These are phyloP conservation scores for Canna indica DNA, from an alignment of 176 grass and related monocot genomes.

Conservation along the genomic window DNA sequence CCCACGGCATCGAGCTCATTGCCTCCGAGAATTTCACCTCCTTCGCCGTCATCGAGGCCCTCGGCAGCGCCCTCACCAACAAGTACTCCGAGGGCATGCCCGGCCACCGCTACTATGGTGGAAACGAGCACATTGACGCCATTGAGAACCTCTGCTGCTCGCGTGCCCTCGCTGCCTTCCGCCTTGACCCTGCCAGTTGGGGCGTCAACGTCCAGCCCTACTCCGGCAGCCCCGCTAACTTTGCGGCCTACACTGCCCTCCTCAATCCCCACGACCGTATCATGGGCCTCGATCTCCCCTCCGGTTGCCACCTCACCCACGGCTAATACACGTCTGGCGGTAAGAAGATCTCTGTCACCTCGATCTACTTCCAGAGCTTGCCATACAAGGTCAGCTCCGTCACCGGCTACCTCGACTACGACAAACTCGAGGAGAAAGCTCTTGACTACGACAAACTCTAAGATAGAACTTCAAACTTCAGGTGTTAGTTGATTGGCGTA, in stretches of 20 bases:
- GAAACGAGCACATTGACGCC: conserved; percentile 15
- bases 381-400: conserved; percentile 17
- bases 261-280: conserved; percentile 17
- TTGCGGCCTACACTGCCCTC: conserved; percentile 14
- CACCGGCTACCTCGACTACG: conserved; percentile 21
- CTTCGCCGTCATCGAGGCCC: conserved; percentile 18
- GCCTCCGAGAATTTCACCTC: conserved; percentile 24
- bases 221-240: conserved; percentile 21
- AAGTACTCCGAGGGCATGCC: conserved; percentile 22
- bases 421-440: conserved; percentile 20
- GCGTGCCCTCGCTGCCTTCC: conserved; percentile 14
- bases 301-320: conserved; percentile 15
- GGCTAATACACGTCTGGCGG: conserved; percentile 12
- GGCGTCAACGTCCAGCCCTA: conserved; percentile 23
- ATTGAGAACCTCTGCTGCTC: conserved; percentile 19
- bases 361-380: conserved; percentile 19
- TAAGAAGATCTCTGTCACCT: conserved; percentile 18
- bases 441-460: no score
- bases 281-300: conserved; percentile 23
- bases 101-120: conserved; percentile 17
- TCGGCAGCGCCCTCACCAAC: conserved; percentile 20
- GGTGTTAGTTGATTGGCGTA: no score
- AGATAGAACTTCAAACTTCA: no score
- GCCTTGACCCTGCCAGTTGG: conserved; percentile 9
- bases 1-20: conserved; percentile 22